Percentiles rank a stretch among this genome's conserved stretches.
phyloP scores from a whole-genome alignment of 257 asterid species.

The Anisodus tanguticus region DNA sequence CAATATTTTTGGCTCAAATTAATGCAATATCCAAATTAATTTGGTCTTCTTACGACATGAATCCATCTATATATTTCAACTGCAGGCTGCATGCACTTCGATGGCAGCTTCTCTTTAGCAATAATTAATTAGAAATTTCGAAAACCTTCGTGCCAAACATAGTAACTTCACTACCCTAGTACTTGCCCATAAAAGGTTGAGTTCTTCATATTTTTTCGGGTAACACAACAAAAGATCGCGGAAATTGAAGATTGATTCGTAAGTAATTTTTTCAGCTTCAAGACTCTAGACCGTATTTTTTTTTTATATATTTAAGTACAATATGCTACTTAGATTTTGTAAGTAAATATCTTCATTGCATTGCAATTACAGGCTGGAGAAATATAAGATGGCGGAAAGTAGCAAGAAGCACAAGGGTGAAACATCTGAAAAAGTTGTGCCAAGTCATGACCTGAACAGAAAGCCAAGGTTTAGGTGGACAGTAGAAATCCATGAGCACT shows the following conservation, averaged over 20 bases:
- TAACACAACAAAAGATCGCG: too few species aligned
- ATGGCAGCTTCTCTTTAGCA: too few species aligned
- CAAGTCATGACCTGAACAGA: neutral
- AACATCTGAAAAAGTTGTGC: neutral
- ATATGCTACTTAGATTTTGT: too few species aligned
- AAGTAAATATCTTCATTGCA: too few species aligned
- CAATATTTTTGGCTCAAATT: neutral
- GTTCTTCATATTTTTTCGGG: too few species aligned
- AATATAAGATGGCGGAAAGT: neutral
- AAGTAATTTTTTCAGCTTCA: too few species aligned
- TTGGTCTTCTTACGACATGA: too few species aligned
- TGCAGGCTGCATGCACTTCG: neutral
- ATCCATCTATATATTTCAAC: neutral
- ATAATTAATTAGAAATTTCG: neutral
- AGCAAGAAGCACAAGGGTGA: constrained; percentile 25
- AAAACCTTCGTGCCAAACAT: neutral
- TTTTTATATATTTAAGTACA: too few species aligned
- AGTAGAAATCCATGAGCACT: constrained; percentile 29
- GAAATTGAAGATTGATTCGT: too few species aligned
- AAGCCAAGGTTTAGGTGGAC: constrained; percentile 37
- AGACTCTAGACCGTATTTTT: too few species aligned
- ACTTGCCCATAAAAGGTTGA: neutral
- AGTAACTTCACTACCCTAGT: neutral
- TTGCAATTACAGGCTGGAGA: neutral
- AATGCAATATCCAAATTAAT: too few species aligned